phyloP scores from a whole-genome alignment of 768 basidiomycete species.

The Naganishia randhawae region DNA sequence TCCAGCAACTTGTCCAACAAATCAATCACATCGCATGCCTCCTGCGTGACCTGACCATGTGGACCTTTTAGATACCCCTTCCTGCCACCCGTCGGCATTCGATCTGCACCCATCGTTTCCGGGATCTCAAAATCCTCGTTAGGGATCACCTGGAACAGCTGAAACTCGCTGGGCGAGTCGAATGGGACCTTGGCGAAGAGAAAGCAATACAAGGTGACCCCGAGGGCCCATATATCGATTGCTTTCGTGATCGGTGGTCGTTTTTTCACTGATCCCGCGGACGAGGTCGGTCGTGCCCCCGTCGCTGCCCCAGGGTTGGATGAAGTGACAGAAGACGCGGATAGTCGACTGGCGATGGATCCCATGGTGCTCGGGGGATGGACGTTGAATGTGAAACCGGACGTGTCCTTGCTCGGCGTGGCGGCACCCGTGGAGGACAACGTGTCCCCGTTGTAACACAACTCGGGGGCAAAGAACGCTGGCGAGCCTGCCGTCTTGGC shows the following conservation, averaged over 20 bases:
- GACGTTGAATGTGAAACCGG: conserved; percentile 39
- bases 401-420: conserved; percentile 37
- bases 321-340: conserved; percentile 21
- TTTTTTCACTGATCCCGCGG: conserved; percentile 10
- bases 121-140: conserved; percentile 69
- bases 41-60: conserved; percentile 39
- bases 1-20: conserved; percentile 72
- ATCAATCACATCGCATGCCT: conserved; percentile 64
- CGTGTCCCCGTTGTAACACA: conserved; percentile 63
- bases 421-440: conserved; percentile 33
- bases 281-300: conserved; percentile 34
- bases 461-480: conserved; percentile 92
- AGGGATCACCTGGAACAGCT: conserved; percentile 74
- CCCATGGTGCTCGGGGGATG: conserved; percentile 33
- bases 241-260: conserved; percentile 71
- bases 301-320: conserved; percentile 51
- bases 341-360: conserved; percentile 29
- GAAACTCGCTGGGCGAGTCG: conserved; percentile 65
- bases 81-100: conserved; percentile 63
- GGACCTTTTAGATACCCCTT: conserved; percentile 27
- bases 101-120: conserved; percentile 68
- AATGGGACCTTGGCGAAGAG: conserved; percentile 86
- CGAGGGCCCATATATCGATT: conserved; percentile 97
- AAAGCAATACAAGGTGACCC: conserved; percentile 90
- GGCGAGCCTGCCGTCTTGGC: conserved; percentile 91